Evolutionary conservation across 495 filamentous ascomycete species (phyloP).

Genomic region (Schizothecium vesticola): DNA sequence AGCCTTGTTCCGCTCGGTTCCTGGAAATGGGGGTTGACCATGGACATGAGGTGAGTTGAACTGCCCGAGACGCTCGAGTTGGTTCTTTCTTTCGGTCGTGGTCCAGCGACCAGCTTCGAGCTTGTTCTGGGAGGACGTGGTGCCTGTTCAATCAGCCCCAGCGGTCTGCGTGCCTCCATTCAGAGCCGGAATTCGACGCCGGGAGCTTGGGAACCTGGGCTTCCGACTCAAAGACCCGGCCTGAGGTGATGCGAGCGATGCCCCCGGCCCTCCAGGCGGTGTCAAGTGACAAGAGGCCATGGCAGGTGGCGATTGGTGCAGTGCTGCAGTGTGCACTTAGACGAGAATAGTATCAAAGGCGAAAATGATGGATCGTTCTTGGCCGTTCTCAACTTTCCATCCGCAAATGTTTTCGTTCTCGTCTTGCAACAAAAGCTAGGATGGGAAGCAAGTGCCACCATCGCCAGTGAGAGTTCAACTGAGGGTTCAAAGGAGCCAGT

Average conservation of each 20-base stretch:
- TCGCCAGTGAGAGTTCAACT: neutral
- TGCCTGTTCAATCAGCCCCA: neutral
- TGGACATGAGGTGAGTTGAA: neutral
- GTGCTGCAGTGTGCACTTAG: conserved; percentile 4
- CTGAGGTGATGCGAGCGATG: neutral
- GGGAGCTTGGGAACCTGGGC: neutral
- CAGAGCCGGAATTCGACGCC: neutral
- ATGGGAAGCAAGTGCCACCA: neutral
- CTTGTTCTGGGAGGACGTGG: neutral
- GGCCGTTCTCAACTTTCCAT: neutral
- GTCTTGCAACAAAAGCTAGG: neutral
- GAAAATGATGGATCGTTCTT: neutral
- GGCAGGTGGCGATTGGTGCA: neutral
- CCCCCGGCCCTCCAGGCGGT: conserved; percentile 1
- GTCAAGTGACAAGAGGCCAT: conserved; percentile 13
- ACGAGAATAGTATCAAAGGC: conserved; percentile 16
- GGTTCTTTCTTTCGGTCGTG: neutral
- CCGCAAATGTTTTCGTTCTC: neutral
- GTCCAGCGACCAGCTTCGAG: neutral
- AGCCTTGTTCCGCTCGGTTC: too few species aligned
- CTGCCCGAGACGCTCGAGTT: too few species aligned
- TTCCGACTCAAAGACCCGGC: neutral
- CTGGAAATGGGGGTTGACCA: neutral
- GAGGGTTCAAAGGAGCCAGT: neutral
- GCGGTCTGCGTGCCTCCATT: neutral